These are phyloP conservation scores for Neolecta irregularis DNA, from an alignment of 1,139 yeast genomes.

Conservation along the genomic window DNA sequence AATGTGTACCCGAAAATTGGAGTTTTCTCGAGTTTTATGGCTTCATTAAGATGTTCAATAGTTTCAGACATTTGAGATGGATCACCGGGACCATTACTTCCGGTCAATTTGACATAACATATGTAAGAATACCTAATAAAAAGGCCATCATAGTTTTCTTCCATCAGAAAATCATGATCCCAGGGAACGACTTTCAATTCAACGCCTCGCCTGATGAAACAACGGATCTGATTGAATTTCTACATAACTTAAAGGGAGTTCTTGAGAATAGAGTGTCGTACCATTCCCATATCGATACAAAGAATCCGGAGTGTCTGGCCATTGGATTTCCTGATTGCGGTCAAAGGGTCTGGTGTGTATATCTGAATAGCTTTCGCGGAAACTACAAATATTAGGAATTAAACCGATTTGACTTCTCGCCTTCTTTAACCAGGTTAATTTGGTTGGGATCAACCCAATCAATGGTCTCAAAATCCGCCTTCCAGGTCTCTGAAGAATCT, in stretches of 20 bases:
- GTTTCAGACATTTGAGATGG: constrained; percentile 69
- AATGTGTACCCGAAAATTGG: constrained; percentile 23
- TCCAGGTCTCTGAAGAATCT: constrained; percentile 39
- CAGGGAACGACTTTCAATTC: constrained; percentile 93
- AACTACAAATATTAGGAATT: too few relatives aligned
- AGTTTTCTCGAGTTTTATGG: constrained; percentile 42
- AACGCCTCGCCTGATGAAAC: constrained; percentile 91
- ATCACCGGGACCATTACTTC: constrained; percentile 99
- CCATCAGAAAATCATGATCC: constrained; percentile 63
- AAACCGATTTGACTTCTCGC: too few relatives aligned
- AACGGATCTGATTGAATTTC: constrained; percentile 93
- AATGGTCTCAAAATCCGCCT: constrained; percentile 49
- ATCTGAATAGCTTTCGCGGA: constrained; percentile 60
- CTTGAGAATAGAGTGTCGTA: neutral
- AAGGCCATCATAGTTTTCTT: constrained; percentile 78
- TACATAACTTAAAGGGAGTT: too few relatives aligned
- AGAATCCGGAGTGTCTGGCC: constrained; percentile 71
- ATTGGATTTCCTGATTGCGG: constrained; percentile 41
- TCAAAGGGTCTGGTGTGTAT: constrained; percentile 47
- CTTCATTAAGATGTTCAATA: constrained; percentile 42
- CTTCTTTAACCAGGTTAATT: constrained; percentile 75
- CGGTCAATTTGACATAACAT: too few relatives aligned
- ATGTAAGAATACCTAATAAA: too few relatives aligned
- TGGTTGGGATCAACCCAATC: constrained; percentile 91
- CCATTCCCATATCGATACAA: constrained; percentile 95